These are phyloP conservation scores for Lathyrus aphaca DNA, from an alignment of 306 rosid genomes.

Conservation along the genomic window DNA sequence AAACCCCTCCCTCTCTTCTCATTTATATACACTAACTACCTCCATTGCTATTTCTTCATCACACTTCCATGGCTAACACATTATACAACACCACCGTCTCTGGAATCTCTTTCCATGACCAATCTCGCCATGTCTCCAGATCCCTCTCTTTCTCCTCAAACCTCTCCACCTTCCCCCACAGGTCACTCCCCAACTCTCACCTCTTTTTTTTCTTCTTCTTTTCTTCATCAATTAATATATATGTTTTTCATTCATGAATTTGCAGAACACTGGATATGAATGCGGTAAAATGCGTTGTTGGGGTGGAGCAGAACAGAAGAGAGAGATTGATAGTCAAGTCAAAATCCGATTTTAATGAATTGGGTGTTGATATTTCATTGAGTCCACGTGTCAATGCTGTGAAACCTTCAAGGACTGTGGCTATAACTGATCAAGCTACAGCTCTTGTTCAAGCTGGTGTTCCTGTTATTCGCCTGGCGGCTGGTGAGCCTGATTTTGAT, in stretches of 20 bases:
- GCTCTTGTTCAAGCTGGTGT: conserved; percentile 88
- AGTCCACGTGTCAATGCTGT: conserved; percentile 87
- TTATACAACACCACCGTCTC: neutral
- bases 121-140: conserved; percentile 20
- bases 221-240: neutral
- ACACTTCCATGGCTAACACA: conserved; percentile 5
- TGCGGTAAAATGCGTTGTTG: neutral
- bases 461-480: conserved; percentile 83
- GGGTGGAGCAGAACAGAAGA: conserved; percentile 1
- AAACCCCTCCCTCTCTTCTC: neutral
- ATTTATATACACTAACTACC: neutral
- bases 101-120: neutral
- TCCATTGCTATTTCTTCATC: neutral
- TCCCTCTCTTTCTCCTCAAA: conserved; percentile 29
- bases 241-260: neutral
- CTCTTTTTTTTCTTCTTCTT: neutral
- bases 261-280: conserved; percentile 37
- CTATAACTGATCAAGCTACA: conserved; percentile 81
- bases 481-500: conserved; percentile 95
- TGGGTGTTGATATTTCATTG: conserved; percentile 59
- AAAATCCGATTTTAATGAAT: conserved; percentile 34
- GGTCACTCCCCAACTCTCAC: neutral
- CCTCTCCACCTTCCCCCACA: neutral
- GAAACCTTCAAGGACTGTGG: conserved; percentile 84
- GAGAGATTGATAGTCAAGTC: conserved; percentile 44